phyloP scores from a whole-genome alignment of 345 rosid genomes.

The Eucalyptus marginata region DNA sequence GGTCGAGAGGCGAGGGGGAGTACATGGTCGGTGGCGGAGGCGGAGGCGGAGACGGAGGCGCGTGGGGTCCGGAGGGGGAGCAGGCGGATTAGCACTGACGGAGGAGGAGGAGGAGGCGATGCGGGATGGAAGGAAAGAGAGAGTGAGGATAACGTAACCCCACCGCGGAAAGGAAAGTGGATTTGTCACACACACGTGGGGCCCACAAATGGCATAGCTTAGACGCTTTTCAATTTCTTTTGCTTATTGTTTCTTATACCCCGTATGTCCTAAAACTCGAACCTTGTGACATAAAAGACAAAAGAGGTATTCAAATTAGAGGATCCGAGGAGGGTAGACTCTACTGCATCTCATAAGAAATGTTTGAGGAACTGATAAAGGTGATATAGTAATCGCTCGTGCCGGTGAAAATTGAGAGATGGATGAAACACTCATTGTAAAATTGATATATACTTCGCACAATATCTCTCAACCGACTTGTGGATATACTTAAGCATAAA shows the following conservation, averaged over 20 bases:
- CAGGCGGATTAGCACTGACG: background rate
- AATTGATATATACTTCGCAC: rapidly evolving
- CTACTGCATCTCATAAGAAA: rapidly evolving
- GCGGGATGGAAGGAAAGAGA: background rate
- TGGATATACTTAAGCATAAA: rapidly evolving
- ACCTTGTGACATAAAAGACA: no score
- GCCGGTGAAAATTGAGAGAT: no score
- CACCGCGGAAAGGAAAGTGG: background rate
- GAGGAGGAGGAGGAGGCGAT: background rate
- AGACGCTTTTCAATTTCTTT: background rate
- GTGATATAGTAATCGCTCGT: rapidly evolving
- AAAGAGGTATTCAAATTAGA: no score
- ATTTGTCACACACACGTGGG: background rate
- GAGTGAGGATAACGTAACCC: background rate
- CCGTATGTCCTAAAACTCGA: no score
- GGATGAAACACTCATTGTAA: rapidly evolving
- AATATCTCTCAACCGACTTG: no score
- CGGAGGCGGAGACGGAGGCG: background rate
- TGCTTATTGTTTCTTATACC: rapidly evolving
- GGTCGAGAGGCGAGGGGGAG: constrained; percentile 13
- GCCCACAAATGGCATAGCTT: background rate
- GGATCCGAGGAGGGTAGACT: no score
- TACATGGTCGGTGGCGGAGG: constrained; percentile 11
- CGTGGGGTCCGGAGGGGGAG: background rate
- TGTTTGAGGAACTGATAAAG: no score